phyloP scores from a whole-genome alignment of 2,329 filamentous ascomycete genomes.

The Colletotrichum aenigma region DNA sequence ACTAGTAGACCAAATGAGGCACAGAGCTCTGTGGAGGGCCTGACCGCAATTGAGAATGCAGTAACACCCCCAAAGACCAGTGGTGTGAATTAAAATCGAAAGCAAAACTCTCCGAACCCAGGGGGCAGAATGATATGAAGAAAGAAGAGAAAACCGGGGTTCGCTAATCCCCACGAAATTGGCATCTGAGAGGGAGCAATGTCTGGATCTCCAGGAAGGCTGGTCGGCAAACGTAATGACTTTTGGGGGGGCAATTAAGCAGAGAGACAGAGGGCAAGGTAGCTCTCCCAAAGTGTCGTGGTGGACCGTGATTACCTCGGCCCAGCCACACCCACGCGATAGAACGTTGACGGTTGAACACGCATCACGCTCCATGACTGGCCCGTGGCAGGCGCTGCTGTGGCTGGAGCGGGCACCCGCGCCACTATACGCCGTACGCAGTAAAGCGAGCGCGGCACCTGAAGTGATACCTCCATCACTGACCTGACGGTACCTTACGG shows the following conservation, averaged over 20 bases:
- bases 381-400: neutral
- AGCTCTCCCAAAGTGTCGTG: neutral
- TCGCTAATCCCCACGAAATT: neutral
- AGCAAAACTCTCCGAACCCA: neutral
- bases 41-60: neutral
- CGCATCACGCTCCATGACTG: neutral
- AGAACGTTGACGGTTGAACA: neutral
- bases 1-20: neutral
- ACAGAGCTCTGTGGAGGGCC: neutral
- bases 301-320: conserved; percentile 21
- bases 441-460: neutral
- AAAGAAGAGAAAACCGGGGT: neutral
- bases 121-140: neutral
- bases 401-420: neutral
- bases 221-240: conserved; percentile 10
- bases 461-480: neutral
- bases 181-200: neutral
- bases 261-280: neutral
- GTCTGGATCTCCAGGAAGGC: conserved; percentile 1
- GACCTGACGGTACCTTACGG: neutral
- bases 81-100: neutral
- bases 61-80: neutral
- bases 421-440: neutral
- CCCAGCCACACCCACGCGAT: conserved; percentile 13
- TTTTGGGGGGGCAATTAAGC: neutral